Percentiles rank a stretch among this genome's conserved stretches.
phyloP scores from a whole-genome alignment of 495 filamentous ascomycete genomes.

The Pyrenula aspistea region DNA sequence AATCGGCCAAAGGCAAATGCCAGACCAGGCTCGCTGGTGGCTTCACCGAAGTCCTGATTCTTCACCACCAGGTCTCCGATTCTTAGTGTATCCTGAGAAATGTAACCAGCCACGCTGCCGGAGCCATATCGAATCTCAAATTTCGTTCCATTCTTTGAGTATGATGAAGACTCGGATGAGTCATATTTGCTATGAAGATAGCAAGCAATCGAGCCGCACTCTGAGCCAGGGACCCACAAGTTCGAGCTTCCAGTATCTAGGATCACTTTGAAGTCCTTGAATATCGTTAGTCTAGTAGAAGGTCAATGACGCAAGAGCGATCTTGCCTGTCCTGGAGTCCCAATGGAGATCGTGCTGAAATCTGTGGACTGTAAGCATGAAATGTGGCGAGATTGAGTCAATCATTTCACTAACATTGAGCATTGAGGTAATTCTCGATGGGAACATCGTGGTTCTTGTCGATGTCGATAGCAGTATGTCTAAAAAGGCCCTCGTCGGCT shows the following conservation, averaged over 20 bases:
- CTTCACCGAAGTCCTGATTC: conserved; percentile 89
- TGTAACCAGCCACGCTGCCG: conserved; percentile 85
- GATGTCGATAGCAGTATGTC: conserved; percentile 53
- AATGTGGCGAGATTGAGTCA: not conserved
- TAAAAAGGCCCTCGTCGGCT: conserved; percentile 61
- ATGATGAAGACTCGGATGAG: conserved; percentile 78
- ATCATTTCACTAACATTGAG: conserved; percentile 66
- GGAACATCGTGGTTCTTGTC: conserved; percentile 70
- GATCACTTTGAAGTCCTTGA: conserved; percentile 79
- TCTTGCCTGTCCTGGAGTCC: conserved; percentile 64
- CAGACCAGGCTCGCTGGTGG: conserved; percentile 84
- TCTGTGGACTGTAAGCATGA: conserved; percentile 40
- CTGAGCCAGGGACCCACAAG: conserved; percentile 87
- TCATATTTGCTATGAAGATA: conserved; percentile 97
- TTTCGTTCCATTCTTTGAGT: conserved; percentile 79
- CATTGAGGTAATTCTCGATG: conserved; percentile 95
- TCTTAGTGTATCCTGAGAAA: conserved; percentile 71
- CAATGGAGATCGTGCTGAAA: conserved; percentile 91
- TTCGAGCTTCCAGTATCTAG: conserved; percentile 99
- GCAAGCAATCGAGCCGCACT: conserved; percentile 94
- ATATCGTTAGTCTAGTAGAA: not conserved
- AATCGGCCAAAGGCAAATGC: conserved; percentile 98
- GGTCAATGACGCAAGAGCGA: not conserved
- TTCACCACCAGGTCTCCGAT: conserved; percentile 86
- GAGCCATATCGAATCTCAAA: conserved; percentile 97